phyloP scores from a whole-genome alignment of 2,329 filamentous ascomycete species.

The Apiospora aurea region DNA sequence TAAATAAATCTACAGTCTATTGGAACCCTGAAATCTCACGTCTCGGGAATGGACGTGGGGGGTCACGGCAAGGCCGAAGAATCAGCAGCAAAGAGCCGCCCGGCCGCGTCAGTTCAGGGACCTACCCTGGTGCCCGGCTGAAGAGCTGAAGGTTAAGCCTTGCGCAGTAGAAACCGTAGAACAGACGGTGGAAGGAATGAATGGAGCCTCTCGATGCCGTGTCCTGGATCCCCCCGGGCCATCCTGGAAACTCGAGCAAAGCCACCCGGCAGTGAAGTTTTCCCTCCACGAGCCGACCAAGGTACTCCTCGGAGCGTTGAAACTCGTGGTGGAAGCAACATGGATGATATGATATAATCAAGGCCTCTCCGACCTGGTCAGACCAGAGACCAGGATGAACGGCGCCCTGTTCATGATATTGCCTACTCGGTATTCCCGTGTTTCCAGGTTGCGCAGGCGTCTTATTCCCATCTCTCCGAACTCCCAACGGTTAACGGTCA shows the following conservation, averaged over 20 bases:
- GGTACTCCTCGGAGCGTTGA: neutral
- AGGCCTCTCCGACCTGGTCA: neutral
- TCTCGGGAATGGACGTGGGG: constrained; percentile 10
- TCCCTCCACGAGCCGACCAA: constrained; percentile 1
- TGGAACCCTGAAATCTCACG: neutral
- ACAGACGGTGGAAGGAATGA: constrained; percentile 15
- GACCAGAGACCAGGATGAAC: neutral
- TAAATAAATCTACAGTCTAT: neutral
- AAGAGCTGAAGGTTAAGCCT: constrained; percentile 16
- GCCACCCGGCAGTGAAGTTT: neutral
- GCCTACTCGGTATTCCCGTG: neutral
- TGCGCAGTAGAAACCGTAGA: constrained; percentile 4
- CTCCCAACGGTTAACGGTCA: neutral
- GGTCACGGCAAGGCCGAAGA: constrained; percentile 11
- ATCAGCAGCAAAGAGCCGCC: neutral
- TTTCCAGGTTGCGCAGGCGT: neutral
- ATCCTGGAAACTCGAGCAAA: neutral
- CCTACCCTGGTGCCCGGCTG: constrained; percentile 10
- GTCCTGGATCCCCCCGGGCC: neutral
- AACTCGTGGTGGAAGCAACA: neutral
- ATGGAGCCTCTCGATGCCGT: neutral
- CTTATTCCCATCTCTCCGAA: neutral
- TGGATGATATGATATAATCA: neutral
- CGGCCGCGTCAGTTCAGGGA: constrained; percentile 3
- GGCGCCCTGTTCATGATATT: neutral